Conservation (phyloP, 352 stramenopile species). For the Pythium volutum region DNA sequence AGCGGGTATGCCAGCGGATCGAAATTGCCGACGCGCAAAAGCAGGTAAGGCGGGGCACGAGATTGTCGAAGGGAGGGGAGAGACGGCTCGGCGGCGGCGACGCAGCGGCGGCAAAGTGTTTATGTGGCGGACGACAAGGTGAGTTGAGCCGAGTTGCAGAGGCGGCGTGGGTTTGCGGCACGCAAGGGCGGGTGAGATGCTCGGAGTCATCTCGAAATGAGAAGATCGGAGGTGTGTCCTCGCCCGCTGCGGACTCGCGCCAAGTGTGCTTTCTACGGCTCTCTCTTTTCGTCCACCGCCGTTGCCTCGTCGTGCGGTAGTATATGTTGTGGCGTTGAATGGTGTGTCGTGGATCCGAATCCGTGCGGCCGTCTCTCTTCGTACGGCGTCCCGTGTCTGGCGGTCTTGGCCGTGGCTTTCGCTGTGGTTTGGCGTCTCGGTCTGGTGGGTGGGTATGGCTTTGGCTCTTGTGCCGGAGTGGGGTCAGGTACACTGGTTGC, state of each 20-base stretch:
- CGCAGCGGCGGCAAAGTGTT: not conserved
- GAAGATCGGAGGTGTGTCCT: not conserved
- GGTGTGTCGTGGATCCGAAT: no score
- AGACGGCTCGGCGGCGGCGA: constrained; percentile 1
- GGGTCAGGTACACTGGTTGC: not conserved
- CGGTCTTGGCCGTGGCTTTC: not conserved
- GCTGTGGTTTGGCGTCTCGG: not conserved
- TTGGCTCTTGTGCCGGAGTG: not conserved
- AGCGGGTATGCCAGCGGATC: constrained; percentile 1
- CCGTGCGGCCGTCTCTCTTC: constrained; percentile 1
- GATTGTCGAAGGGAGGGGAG: not conserved
- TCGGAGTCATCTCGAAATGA: not conserved
- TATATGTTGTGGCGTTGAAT: not conserved
- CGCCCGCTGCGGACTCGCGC: not conserved
- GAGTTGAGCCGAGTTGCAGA: not conserved
- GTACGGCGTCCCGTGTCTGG: not conserved
- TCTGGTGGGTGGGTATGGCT: not conserved
- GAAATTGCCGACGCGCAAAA: not conserved
- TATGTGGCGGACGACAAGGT: not conserved
- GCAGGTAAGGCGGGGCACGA: not conserved
- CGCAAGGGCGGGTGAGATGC: not conserved
- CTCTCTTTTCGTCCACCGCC: not conserved
- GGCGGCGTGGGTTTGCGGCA: not conserved
- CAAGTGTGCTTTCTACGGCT: not conserved
- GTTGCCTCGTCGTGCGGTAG: not conserved